phyloP scores from a whole-genome alignment of 495 filamentous ascomycete species.

The Xylaria curta region DNA sequence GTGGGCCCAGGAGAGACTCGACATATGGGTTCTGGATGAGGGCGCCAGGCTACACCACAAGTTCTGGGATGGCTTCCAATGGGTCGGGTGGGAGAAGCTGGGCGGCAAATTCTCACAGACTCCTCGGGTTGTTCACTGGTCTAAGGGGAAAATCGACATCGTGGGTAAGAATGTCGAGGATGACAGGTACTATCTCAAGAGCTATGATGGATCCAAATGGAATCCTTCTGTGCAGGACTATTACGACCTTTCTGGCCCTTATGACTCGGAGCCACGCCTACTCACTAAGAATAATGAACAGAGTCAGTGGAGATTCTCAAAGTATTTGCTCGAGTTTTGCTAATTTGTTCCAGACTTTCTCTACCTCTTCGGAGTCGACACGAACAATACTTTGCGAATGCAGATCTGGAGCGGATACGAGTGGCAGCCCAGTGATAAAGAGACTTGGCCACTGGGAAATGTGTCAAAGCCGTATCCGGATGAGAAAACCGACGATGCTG shows the following conservation, averaged over 20 bases:
- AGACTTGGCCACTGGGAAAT: slow-evolving; percentile 23
- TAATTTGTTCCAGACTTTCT: slow-evolving; percentile 21
- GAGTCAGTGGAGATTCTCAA: background rate
- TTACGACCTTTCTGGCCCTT: slow-evolving; percentile 21
- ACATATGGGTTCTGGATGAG: slow-evolving; percentile 18
- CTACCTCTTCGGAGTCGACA: slow-evolving; percentile 22
- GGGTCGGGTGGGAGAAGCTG: slow-evolving; percentile 24
- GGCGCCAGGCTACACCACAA: slow-evolving; percentile 15
- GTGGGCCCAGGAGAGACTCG: slow-evolving; percentile 15
- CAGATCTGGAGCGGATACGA: slow-evolving; percentile 21
- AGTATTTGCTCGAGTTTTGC: background rate
- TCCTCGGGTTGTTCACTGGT: slow-evolving; percentile 17
- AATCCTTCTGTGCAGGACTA: slow-evolving; percentile 11
- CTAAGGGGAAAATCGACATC: slow-evolving; percentile 14
- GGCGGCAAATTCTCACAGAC: slow-evolving; percentile 26
- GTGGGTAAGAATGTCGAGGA: slow-evolving; percentile 19
- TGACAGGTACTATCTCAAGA: slow-evolving; percentile 23
- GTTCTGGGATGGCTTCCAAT: slow-evolving; percentile 23
- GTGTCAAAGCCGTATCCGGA: slow-evolving; percentile 19
- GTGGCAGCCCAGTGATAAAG: slow-evolving; percentile 11
- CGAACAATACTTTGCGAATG: background rate
- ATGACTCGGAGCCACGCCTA: slow-evolving; percentile 13
- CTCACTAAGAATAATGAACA: background rate
- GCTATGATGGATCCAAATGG: slow-evolving; percentile 14
- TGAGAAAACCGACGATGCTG: background rate